A percentile compares a stretch with the other conserved stretches of the same genome.
phyloP scores from a whole-genome alignment of 768 basidiomycete genomes.

The Kwoniella sp. region DNA sequence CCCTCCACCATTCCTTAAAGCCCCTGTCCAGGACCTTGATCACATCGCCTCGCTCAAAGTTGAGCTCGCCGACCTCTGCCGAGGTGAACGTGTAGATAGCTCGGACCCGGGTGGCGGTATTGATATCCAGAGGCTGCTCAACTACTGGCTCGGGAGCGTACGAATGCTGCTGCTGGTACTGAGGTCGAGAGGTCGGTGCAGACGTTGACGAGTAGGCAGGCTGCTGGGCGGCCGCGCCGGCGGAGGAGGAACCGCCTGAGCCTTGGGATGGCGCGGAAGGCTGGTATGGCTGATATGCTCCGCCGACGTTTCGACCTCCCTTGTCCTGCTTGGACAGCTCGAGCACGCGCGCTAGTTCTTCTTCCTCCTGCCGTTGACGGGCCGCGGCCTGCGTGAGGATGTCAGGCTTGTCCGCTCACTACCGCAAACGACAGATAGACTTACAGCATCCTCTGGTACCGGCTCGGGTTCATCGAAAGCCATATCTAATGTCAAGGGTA shows the following conservation, averaged over 20 bases:
- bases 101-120: conserved; percentile 72
- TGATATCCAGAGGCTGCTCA: conserved; percentile 42
- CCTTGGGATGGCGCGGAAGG: no score
- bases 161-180: neutral
- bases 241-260: conserved; percentile 23
- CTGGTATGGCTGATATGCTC: conserved; percentile 14
- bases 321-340: conserved; percentile 91
- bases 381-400: conserved; percentile 60
- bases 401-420: neutral
- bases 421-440: neutral
- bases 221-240: neutral
- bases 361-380: conserved; percentile 77
- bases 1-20: conserved; percentile 96
- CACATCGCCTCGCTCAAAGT: conserved; percentile 85
- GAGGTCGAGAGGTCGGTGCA: conserved; percentile 12
- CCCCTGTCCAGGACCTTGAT: conserved; percentile 92
- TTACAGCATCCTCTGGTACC: conserved; percentile 28
- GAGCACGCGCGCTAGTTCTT: conserved; percentile 85
- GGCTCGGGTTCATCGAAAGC: conserved; percentile 39
- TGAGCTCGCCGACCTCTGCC: conserved; percentile 80
- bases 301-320: conserved; percentile 61
- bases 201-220: conserved; percentile 2
- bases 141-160: conserved; percentile 33
- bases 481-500: conserved; percentile 15
- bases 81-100: conserved; percentile 86